Evolutionary conservation across 176 grass and related monocot genomes (phyloP).

Genomic region (Areca catechu): DNA sequence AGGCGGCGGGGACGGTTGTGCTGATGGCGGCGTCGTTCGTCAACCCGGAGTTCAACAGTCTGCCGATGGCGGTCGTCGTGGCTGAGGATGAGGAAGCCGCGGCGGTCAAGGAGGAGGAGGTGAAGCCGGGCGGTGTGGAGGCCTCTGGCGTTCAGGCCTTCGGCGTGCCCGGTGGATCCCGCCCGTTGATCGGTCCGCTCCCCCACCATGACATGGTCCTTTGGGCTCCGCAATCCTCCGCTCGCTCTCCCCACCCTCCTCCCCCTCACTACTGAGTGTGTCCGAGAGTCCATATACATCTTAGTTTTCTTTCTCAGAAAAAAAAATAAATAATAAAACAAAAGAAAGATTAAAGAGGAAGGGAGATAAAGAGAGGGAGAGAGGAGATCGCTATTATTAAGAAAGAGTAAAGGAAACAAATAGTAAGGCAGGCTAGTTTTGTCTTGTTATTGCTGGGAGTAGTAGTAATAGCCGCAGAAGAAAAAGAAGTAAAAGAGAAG

Average conservation of each 20-base stretch:
- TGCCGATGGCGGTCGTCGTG: slow-evolving; percentile 17
- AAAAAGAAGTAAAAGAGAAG: no score
- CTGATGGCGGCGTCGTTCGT: slow-evolving; percentile 58
- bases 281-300: no score
- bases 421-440: no score
- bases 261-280: no score
- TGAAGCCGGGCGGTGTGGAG: not conserved
- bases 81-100: slow-evolving; percentile 4
- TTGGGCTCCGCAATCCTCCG: not conserved
- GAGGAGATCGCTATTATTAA: no score
- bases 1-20: slow-evolving; percentile 36
- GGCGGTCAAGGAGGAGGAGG: not conserved
- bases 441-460: no score
- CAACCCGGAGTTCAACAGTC: slow-evolving; percentile 45
- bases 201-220: slow-evolving; percentile 16
- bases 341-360: no score
- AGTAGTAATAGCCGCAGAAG: no score
- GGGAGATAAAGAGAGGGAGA: no score
- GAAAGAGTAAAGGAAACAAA: no score
- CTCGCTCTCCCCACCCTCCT: not conserved
- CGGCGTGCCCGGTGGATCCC: not conserved
- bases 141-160: not conserved
- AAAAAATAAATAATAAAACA: no score
- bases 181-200: slow-evolving; percentile 2
- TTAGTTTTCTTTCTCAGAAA: no score